A percentile compares a stretch with the other conserved stretches of the same genome.
Evolutionary conservation across 1,139 yeast genomes (phyloP).

Genomic region (Lodderomyces beijingensis): DNA sequence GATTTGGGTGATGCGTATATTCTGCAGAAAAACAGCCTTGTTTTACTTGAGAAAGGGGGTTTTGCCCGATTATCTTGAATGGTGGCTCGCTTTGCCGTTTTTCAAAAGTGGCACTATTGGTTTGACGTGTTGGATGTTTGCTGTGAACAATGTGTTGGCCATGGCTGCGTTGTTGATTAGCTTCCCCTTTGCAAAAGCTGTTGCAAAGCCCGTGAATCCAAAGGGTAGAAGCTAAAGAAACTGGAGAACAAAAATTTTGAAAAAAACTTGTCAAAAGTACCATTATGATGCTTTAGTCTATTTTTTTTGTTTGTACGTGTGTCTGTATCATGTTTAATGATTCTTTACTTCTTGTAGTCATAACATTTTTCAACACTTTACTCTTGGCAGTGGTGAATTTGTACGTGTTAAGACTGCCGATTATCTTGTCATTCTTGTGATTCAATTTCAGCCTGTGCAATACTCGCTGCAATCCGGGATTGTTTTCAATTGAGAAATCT

Average conservation of each 20-base stretch:
- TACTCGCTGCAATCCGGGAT: conserved; percentile 4
- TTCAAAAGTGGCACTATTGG: conserved; percentile 55
- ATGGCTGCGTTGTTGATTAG: conserved; percentile 23
- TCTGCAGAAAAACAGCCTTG: conserved; percentile 55
- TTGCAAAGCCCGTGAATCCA: conserved; percentile 19
- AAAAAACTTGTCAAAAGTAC: too few species aligned
- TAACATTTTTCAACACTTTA: conserved; percentile 19
- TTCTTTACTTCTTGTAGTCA: conserved; percentile 18
- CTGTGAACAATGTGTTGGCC: conserved; percentile 29
- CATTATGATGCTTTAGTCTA: too few species aligned
- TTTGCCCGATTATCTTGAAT: conserved; percentile 55
- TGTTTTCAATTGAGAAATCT: conserved; percentile 1
- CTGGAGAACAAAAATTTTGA: conserved; percentile 2
- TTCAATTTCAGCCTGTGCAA: conserved; percentile 5
- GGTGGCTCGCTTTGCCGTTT: conserved; percentile 58
- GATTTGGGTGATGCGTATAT: conserved; percentile 47
- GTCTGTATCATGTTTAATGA: conserved; percentile 4
- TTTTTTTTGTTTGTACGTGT: too few species aligned
- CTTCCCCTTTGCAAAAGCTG: conserved; percentile 25
- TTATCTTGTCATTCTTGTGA: conserved; percentile 18
- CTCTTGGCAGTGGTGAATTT: conserved; percentile 14
- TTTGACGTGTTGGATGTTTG: conserved; percentile 47
- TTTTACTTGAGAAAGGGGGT: conserved; percentile 58
- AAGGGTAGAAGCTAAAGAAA: conserved; percentile 1
- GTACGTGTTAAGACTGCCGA: conserved; percentile 20